A percentile compares a stretch with the other conserved stretches of the same genome.
Conservation (phyloP, 1,284 basidiomycete genomes). For the Moesziomyces sp. region DNA sequence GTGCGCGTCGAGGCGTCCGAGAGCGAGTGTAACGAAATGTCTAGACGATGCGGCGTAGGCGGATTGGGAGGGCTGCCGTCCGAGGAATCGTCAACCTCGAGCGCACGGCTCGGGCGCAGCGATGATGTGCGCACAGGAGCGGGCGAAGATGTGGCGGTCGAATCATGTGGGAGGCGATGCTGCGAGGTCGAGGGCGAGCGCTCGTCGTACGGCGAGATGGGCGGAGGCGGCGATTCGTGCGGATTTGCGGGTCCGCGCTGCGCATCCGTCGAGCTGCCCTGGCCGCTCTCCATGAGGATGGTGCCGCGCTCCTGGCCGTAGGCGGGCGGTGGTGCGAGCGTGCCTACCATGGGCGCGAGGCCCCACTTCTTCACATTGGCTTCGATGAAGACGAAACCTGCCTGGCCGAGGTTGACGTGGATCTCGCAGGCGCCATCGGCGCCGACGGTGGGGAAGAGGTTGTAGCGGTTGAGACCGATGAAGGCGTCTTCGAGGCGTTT, state of each 20-base stretch:
- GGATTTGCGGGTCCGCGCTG: conserved; percentile 6
- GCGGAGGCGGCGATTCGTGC: conserved; percentile 38
- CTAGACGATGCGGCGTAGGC: conserved; percentile 72
- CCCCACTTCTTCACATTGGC: conserved; percentile 68
- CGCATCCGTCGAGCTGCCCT: conserved; percentile 38
- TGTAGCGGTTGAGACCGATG: conserved; percentile 62
- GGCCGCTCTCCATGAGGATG: conserved; percentile 64
- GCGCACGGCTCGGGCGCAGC: conserved; percentile 27
- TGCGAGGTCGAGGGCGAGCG: conserved; percentile 32
- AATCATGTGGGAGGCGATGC: conserved; percentile 3
- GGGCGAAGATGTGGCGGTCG: conserved; percentile 5
- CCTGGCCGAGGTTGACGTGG: conserved; percentile 67
- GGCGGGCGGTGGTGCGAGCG: conserved; percentile 65
- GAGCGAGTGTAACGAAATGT: conserved; percentile 71
- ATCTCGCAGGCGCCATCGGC: conserved; percentile 65
- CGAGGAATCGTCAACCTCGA: conserved; percentile 40
- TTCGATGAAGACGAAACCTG: conserved; percentile 67
- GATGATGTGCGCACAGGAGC: conserved; percentile 36
- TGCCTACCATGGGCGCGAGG: conserved; percentile 66
- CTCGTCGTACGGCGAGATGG: conserved; percentile 49
- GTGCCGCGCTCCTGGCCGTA: conserved; percentile 67
- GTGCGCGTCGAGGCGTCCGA: conserved; percentile 27
- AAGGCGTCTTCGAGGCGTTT: conserved; percentile 66
- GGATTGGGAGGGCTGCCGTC: conserved; percentile 70
- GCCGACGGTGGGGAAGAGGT: conserved; percentile 66